Base-by-base conservation (phyloP, 208 protist genomes). In the Vickermania spadyakhi region DNA sequence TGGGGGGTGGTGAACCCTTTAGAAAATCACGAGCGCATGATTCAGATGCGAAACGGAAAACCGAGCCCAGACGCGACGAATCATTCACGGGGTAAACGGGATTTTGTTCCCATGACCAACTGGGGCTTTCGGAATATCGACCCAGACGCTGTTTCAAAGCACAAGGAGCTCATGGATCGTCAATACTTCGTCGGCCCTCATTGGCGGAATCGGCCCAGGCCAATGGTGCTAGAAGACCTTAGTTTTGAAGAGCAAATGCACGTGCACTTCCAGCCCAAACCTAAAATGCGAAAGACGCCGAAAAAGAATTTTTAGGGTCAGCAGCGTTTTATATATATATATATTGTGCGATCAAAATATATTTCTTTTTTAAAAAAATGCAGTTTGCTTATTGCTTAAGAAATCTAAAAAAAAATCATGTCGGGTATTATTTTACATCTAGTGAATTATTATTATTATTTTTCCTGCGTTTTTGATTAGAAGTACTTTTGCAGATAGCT, bases 31-130 rank as follows among this genome's bases (percentile, higher is more conserved):
- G 71, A 82, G 45, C 70, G 73, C 57, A 45, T 81, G 1, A 84
- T 85, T 26, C 69, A 59, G 14, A 62, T 68, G 4, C 79, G 81
- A 25, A 71, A 82, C 1, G 84, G 89, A 55, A 75, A 76, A 31
- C 70, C 86, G 61, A 86, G 68, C 51, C 84, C 82, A 2, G 85
- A 93, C 58, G 84, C 84, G 1, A 89, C 86, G 68, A 81, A 83
- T 25, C 83, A 91, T 60, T 78, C 84, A 18, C 62, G 68, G 68
- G 77, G 77, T 23, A 87, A 86, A 36, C 79, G 89, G 5, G 84
- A 91, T 57, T 95, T 95, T 80, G 89, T 95, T n/a, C 89, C 89
- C 26, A 89, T 95, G 85, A 87, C 82, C 3, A 95, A 95, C 64
- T 95, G 89, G 85, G 83, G 89, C 4, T 81, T 79, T 52, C 76